Conservation (phyloP, 148 eudicot species). For the Vaccinium darrowii region DNA sequence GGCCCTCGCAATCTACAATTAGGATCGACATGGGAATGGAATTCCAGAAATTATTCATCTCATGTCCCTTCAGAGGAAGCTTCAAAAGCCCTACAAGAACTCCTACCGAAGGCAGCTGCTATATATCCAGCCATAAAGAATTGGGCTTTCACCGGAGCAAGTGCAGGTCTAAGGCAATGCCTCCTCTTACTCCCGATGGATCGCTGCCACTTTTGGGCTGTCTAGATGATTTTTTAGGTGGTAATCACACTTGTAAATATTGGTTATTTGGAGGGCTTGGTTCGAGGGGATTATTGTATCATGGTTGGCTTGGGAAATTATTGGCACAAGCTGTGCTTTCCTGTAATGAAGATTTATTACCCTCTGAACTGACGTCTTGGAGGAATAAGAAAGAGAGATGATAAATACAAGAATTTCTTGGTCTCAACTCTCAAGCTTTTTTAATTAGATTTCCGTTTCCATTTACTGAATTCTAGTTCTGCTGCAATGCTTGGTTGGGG, state of each 20-base stretch:
- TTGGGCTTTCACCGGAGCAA: slow-evolving; percentile 63
- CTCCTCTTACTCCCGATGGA: slow-evolving; percentile 76
- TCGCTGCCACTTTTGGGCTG: slow-evolving; percentile 84
- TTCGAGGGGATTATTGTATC: slow-evolving; percentile 82
- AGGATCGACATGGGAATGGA: slow-evolving; percentile 99
- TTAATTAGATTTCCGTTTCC: background rate
- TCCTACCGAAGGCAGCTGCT: slow-evolving; percentile 71
- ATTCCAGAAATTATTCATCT: slow-evolving; percentile 63
- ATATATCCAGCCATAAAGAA: slow-evolving; percentile 63
- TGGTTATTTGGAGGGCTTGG: slow-evolving; percentile 95
- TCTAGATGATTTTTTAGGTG: slow-evolving; percentile 52
- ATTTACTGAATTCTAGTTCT: background rate
- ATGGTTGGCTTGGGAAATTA: slow-evolving; percentile 88
- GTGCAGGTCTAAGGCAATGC: slow-evolving; percentile 91
- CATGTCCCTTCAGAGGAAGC: slow-evolving; percentile 66
- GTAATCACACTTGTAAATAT: slow-evolving; percentile 40
- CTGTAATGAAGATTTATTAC: slow-evolving; percentile 56
- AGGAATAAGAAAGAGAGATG: slow-evolving; percentile 32
- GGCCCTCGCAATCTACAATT: slow-evolving; percentile 58
- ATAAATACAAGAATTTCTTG: background rate
- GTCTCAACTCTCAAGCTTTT: background rate
- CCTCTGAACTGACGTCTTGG: slow-evolving; percentile 77
- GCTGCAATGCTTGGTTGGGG: background rate
- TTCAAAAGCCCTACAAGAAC: slow-evolving; percentile 60
- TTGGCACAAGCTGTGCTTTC: slow-evolving; percentile 75